Percentiles rank a stretch among this genome's conserved stretches.
Evolutionary conservation across 257 asterid species (phyloP).

Genomic region (Petunia axillaris): DNA sequence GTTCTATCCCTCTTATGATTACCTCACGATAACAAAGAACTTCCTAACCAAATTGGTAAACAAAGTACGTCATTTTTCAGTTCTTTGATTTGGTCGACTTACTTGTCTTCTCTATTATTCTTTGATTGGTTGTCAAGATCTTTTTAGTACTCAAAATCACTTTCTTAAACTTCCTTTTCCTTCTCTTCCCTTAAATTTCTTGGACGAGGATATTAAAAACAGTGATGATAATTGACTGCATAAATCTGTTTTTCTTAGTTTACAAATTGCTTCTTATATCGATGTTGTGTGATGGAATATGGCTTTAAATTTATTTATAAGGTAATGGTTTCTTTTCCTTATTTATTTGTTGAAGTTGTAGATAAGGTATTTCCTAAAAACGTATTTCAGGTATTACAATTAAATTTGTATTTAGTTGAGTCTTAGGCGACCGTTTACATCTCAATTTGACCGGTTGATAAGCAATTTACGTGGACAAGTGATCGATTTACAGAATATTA

Average conservation of each 20-base stretch:
- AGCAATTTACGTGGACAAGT: too few species aligned
- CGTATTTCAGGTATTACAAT: too few species aligned
- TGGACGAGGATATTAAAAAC: neutral
- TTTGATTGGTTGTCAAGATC: neutral
- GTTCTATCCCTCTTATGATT: slow-evolving; percentile 26
- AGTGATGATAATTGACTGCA: neutral
- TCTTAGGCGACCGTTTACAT: too few species aligned
- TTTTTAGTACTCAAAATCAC: neutral
- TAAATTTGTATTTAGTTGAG: too few species aligned
- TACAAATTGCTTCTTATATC: neutral
- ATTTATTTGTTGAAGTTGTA: too few species aligned
- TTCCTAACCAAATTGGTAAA: neutral
- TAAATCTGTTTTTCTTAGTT: too few species aligned
- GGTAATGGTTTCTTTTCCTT: neutral
- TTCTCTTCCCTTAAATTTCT: neutral
- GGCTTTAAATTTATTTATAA: neutral
- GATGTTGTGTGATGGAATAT: neutral
- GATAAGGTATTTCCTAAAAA: too few species aligned
- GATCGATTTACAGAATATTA: too few species aligned
- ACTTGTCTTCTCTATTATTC: neutral
- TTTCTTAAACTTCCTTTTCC: neutral
- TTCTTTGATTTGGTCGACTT: neutral
- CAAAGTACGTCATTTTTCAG: neutral
- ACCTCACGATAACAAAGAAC: slow-evolving; percentile 1
- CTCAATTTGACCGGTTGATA: too few species aligned